Percentiles rank a stretch among this genome's conserved stretches.
Conservation (phyloP, 202 grass and related monocot species). For the Schoenoplectus tabernaemontani region DNA sequence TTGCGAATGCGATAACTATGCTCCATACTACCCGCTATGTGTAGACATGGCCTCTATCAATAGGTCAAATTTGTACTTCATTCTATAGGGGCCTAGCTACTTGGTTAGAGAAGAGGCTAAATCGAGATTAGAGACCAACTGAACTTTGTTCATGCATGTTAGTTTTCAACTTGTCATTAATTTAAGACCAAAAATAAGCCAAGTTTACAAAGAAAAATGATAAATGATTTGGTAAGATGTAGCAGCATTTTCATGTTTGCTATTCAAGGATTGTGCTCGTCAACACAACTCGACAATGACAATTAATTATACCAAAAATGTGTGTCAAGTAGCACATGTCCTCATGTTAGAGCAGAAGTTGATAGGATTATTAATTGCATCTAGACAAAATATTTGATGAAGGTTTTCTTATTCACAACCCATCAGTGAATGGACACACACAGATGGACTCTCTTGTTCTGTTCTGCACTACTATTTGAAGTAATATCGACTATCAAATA, state of each 20-base stretch:
- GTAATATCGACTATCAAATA: conserved; percentile 1
- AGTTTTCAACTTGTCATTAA: too few relatives aligned
- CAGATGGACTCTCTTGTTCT: not conserved
- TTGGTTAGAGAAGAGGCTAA: too few relatives aligned
- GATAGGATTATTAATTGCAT: conserved; percentile 5
- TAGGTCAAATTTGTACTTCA: not conserved
- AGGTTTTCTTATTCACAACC: not conserved
- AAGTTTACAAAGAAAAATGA: too few relatives aligned
- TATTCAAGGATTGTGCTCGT: not conserved
- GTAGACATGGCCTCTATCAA: not conserved
- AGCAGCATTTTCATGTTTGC: not conserved
- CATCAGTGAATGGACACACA: not conserved
- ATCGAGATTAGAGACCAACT: not conserved
- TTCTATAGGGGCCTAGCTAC: not conserved
- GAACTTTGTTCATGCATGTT: not conserved
- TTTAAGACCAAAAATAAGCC: too few relatives aligned
- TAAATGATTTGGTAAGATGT: too few relatives aligned
- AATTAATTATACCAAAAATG: not conserved
- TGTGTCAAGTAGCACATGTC: not conserved
- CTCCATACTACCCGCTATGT: not conserved
- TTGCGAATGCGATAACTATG: too few relatives aligned
- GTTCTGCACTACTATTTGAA: not conserved
- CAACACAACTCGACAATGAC: not conserved
- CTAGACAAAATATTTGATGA: not conserved
- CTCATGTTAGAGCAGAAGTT: not conserved